Evolutionary conservation across 2,329 filamentous ascomycete species (phyloP).

Genomic region (Calycina herbarum): DNA sequence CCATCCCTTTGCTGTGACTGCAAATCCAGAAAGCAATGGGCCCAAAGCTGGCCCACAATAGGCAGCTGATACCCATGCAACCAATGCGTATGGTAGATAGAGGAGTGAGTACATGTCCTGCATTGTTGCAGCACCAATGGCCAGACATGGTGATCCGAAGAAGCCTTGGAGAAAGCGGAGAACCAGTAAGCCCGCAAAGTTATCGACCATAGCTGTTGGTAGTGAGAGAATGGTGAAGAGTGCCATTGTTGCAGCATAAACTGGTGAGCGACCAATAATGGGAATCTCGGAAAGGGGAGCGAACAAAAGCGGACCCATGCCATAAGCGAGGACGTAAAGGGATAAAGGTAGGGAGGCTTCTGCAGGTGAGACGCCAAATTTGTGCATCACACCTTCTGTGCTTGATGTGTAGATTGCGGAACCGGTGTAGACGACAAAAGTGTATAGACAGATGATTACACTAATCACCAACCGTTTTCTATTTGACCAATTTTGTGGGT

Average conservation of each 20-base stretch:
- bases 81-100: conserved; percentile 58
- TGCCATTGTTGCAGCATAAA: conserved; percentile 67
- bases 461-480: conserved; percentile 45
- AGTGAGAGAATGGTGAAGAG: conserved; percentile 68
- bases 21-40: conserved; percentile 60
- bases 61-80: conserved; percentile 57
- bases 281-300: conserved; percentile 68
- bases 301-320: conserved; percentile 64
- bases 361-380: conserved; percentile 53
- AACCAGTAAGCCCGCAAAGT: conserved; percentile 63
- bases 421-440: conserved; percentile 58
- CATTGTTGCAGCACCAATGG: conserved; percentile 55
- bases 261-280: conserved; percentile 63
- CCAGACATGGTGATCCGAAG: conserved; percentile 65
- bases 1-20: conserved; percentile 58
- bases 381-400: conserved; percentile 48
- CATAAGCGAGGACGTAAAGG: conserved; percentile 64
- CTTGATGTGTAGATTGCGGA: conserved; percentile 51
- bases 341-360: conserved; percentile 58
- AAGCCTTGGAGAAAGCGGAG: conserved; percentile 65
- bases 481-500: conserved; percentile 56
- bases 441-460: conserved; percentile 54
- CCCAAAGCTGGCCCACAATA: conserved; percentile 57
- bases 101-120: conserved; percentile 56
- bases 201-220: conserved; percentile 61